Base-by-base conservation (phyloP, 805 yeast species). In the Lipomyces sp. region DNA sequence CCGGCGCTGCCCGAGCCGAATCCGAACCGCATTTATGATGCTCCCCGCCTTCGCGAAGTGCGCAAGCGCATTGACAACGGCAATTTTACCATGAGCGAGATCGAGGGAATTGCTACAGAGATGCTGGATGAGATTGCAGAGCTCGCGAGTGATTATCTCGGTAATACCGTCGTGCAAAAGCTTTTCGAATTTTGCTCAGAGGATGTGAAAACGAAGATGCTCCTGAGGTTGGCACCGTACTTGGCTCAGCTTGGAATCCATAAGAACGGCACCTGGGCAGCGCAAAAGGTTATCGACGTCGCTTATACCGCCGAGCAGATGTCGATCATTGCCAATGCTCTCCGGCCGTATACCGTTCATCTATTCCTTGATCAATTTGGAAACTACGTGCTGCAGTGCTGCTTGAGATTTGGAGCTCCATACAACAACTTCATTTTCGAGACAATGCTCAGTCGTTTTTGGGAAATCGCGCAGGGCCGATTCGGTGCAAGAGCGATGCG, bases 201-300 rank as follows among this genome's bases (percentile, higher is more conserved):
- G 18, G 74, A 82, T 2, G 75, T 89, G 50, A 86, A 87, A 63
- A 83, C 86, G 59, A 78, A 84, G 65, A 84, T 93, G 87, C 75
- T 93, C 49, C 80, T 84, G 62, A 79, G 79, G 57, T 79, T 95
- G 36, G 73, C 84, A 3, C 95, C 90, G 24, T 86, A 77, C 63
- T 73, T 93, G 57, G 86, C 96, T 1, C 95, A 88, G 61, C 84
- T 91, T 75, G 93, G 97, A 61, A 83, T 88, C 49, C 98, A 93
- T 71, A 93, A 93, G 65, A 93, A 93, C 67, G 98, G 98, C 55
- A 93, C 98, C 4, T 93, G 98, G 98, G 98, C 97, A 1, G 95
- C 96, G 22, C 98, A 93, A 68, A 93, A 91, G 68, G 83, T 93
- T 68, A 89, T 93, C 60, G 84, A 82, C 58, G 82, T 82, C 39